Percentiles rank a stretch among this genome's conserved stretches.
Evolutionary conservation across 1,139 yeast species (phyloP).

Genomic region (Pichia sp.): DNA sequence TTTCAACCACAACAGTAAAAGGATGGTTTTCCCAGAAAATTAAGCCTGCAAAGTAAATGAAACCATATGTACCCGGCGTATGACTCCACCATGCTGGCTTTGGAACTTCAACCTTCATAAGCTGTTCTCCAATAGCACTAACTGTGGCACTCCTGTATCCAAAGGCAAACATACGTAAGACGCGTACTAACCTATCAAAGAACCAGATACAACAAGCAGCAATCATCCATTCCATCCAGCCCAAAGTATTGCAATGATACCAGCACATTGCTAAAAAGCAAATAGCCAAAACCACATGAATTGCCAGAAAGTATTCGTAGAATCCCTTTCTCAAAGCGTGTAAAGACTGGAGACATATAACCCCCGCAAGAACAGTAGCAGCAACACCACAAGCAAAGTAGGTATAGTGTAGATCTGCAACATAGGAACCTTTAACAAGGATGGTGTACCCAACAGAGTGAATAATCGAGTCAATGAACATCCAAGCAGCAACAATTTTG

Average conservation of each 20-base stretch:
- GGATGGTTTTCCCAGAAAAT: slow-evolving; percentile 39
- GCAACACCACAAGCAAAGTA: slow-evolving; percentile 37
- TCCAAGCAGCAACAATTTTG: slow-evolving; percentile 6
- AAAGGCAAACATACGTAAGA: slow-evolving; percentile 35
- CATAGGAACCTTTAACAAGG: slow-evolving; percentile 10
- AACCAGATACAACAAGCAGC: slow-evolving; percentile 38
- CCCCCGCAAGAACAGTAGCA: slow-evolving; percentile 37
- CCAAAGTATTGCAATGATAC: slow-evolving; percentile 38
- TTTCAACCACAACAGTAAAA: slow-evolving; percentile 32
- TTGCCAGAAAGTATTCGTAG: slow-evolving; percentile 41
- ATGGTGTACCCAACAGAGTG: slow-evolving; percentile 5
- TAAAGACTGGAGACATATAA: slow-evolving; percentile 45
- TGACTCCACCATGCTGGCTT: slow-evolving; percentile 39
- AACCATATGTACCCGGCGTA: slow-evolving; percentile 44
- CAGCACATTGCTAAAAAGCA: slow-evolving; percentile 39
- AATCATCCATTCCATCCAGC: slow-evolving; percentile 45
- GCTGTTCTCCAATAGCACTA: slow-evolving; percentile 32
- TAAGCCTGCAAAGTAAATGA: slow-evolving; percentile 30
- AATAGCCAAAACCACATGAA: slow-evolving; percentile 38
- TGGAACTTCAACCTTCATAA: slow-evolving; percentile 40
- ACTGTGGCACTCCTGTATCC: slow-evolving; percentile 34
- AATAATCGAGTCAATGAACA: slow-evolving; percentile 3
- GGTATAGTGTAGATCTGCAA: slow-evolving; percentile 30
- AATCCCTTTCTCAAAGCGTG: slow-evolving; percentile 42
- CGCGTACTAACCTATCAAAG: slow-evolving; percentile 38